Evolutionary conservation across 108 stramenopile genomes (phyloP), one percentile per base, ranked within the genome.

Genomic region (Conticribra weissflogii): DNA sequence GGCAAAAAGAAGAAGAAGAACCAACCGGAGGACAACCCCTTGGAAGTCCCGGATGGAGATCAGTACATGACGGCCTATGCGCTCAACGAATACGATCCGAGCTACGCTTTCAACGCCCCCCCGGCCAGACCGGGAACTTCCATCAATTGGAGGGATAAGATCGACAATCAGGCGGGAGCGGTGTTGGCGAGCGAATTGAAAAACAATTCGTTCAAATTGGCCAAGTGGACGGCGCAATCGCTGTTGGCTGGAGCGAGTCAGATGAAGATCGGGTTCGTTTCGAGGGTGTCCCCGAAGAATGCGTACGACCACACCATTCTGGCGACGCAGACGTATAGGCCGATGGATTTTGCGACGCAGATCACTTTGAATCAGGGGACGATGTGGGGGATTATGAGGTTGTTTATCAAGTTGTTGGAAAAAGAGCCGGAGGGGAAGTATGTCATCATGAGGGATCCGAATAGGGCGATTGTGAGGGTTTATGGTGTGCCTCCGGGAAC

Each of bases 351-450:
- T 76, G 98, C 98, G 14, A 83, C 83, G 18, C 98, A 98, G 86
- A 97, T 99, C 50, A 94, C 91, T 12, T 68, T 99, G 65, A 91
- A 70, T 62, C 86, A 93, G 78, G 86, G 84, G 47, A 93, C 92
- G 68, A 97, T 98, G 96, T 99, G 98, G 98, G 97, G 96, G 29
- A 96, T 98, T 72, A 85, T 99, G 66, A 94, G 98, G 58, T 86
- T 95, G 92, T 92, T 98, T 68, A 82, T 96, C 31, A 89, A 97
- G 55, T 71, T 98, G 57, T 78, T 99, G 50, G 68, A 76, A 58
- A 83, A 87, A 78, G 88, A 93, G 54, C 83, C 90, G 17, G 93
- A 95, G 55, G 97, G 98, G 44, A 99, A 99, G 88, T 99, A 96
- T 69, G 97, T 99, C 27, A 72, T 99, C 57, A 88, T 98, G 91